Base-by-base conservation (phyloP, 257 asterid genomes). In the Nicotiana attenuata region DNA sequence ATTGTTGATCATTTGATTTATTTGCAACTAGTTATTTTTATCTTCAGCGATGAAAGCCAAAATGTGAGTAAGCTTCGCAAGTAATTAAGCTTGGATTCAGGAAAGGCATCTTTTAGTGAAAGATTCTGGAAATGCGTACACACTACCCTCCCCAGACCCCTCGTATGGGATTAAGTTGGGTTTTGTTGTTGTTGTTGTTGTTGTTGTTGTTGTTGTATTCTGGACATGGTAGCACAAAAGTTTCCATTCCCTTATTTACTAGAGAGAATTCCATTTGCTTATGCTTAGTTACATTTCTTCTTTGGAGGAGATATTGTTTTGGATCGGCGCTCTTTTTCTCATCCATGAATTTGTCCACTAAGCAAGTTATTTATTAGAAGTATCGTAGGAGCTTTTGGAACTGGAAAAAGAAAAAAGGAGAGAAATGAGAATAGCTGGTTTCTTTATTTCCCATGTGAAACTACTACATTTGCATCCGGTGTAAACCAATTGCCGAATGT, bases 201-300 rank as follows among this genome's bases (percentile, higher is more conserved):
- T 29, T 29, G 31, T 38, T 6, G 2, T 38, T 38, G 45, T 7
- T 7, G 45, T 38, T 1, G 45, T 38, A 7, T 38, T 38, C 45
- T 14, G 19, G 57, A 52, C 57, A 52, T 73, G 61, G 59, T 47
- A 47, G 61, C 63, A 47, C 61, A 24, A 15, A 14, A 24, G 7
- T 73, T 73, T 29, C 79, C 79, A 24, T 15, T 47, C 61, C 19
- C 7, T n/a, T 73, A 47, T 73, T 73, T 73, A 47, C 61, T 47
- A 24, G 16, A 47, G 16, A 73, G 41, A 73, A 45, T 13, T 47
- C 47, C 50, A 47, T 73, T 47, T 24, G 35, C 9, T 5, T 73
- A 13, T 41, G 79, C 61, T 73, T 24, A 15, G 24, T 45, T 73
- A 73, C 22, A 47, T 73, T 73, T 73, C 79, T 73, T 45, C 79